Base-by-base conservation (phyloP, 768 basidiomycete genomes). In the Mycena capillaripes region DNA sequence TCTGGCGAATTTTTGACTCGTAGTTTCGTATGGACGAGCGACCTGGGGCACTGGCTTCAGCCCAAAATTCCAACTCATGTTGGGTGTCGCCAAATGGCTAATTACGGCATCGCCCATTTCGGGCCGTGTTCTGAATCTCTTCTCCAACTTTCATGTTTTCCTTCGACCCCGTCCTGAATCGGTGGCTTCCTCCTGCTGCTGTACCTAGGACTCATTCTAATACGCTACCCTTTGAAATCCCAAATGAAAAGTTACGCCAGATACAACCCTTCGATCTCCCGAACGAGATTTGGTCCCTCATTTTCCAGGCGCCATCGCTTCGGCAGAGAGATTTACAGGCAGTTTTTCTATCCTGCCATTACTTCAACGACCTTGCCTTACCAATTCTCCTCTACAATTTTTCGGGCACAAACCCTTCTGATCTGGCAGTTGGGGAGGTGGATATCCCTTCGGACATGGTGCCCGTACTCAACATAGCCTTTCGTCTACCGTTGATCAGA, bases 1-100 rank as follows among this genome's bases (percentile, higher is more conserved):
- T 19, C 85, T 80, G 40, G 76, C 57, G 14, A 81, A 83, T 76
- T 82, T 84, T 63, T 87, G 82, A 44, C 81, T 79, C 72, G 83
- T 85, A 12, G 82, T 80, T 77, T 86, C 86, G 66, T 69, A 75
- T 16, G 74, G 74, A 3, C 74, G 74, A 29, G 70, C 63, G 12
- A 75, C 58, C 44, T 64, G 66, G 32, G 66, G 70, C 9, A 70
- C 63, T 53, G 74, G 74, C 57, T 75, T 75, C n/a, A 75, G 59
- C 17, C 61, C 57, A n/a, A 65, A 75, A 40, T 75, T 75, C 74
- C 74, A 75, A 42, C 73, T 74, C 73, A 74, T 70, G 56, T 1
- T 23, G 25, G 46, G 17, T 48, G 34, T 21, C 14, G 56, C 55
- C 14, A 36, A 32, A 23, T 4, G 34, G 19, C 0, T 19, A 34